A percentile compares a stretch with the other conserved stretches of the same genome.
Evolutionary conservation across 2,329 filamentous ascomycete genomes (phyloP).

Genomic region (Penicillium janthinellum): DNA sequence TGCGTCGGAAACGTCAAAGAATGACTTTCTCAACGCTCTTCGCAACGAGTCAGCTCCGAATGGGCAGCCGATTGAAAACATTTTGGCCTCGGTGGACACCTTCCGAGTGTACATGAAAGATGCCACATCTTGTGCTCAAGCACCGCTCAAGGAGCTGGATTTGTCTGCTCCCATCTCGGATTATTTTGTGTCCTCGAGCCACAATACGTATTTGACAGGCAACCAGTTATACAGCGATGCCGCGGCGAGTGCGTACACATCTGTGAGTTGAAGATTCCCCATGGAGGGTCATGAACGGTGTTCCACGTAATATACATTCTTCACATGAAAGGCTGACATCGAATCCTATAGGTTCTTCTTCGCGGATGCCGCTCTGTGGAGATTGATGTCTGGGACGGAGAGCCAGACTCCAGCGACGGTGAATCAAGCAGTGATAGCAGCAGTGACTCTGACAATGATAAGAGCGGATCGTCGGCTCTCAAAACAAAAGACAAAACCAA

Average conservation of each 20-base stretch:
- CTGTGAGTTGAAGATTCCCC: conserved; percentile 53
- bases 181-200: conserved; percentile 92
- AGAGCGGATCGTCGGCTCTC: conserved; percentile 19
- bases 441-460: conserved; percentile 27
- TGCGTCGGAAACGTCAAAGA: conserved; percentile 18
- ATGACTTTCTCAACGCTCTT: conserved; percentile 28
- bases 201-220: conserved; percentile 89
- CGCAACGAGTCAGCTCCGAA: conserved; percentile 19
- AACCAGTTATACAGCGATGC: conserved; percentile 81
- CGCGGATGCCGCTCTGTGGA: conserved; percentile 87
- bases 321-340: not conserved
- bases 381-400: conserved; percentile 91
- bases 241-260: conserved; percentile 75
- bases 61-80: conserved; percentile 13
- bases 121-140: conserved; percentile 46
- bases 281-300: not conserved
- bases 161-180: conserved; percentile 72
- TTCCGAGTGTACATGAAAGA: conserved; percentile 54
- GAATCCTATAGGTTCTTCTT: conserved; percentile 61
- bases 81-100: conserved; percentile 40
- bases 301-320: not conserved
- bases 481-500: conserved; percentile 24
- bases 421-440: conserved; percentile 39
- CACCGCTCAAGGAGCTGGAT: conserved; percentile 54
- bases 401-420: conserved; percentile 36